Evolutionary conservation across 768 basidiomycete species (phyloP), one percentile per base, ranked within the genome.

Genomic region (Lyophyllum decastes): DNA sequence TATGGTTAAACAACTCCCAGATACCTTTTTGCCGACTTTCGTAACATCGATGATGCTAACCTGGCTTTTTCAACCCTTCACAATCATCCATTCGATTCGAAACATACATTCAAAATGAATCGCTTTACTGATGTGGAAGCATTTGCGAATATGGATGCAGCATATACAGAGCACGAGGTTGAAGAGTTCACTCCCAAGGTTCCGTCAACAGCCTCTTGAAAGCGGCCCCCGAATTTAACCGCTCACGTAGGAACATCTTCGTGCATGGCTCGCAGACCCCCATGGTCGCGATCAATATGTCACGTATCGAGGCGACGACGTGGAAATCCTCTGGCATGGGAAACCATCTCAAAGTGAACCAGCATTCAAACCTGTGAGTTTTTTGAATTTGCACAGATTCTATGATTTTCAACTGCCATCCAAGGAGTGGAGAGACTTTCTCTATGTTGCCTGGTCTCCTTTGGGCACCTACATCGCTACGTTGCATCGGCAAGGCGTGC

Each of bases 361-460:
- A 45, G 89, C 91, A 2, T 79, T 89, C 66, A 90, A 92, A 77
- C 82, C 84, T 57, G 94, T 94, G 65, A 63, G 87, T 76, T 58
- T 22, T 52, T 38, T 45, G 8, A 19, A 30, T 35, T 22, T 27
- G 16, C 52, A 48, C 38, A 49, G 49, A 7, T 30, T 58, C 21
- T 49, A 68, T 21, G 62, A 61, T 41, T 41, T 26, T 58, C 63
- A 61, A 61, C 57, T 41, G 24, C 57, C 38, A 35, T 47, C 41
- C 2, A 66, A 94, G 92, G 90, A 91, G 70, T 98, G 97, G 94
- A 97, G 93, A 68, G 95, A 98, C 56, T 82, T 83, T 68, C 84
- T 96, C 50, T 99, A 96, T 73, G 88, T 94, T 19, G 89, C 91
- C 27, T 99, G 97, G 97, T 98, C 97, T 21, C 95, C 95, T 19